A percentile compares a stretch with the other conserved stretches of the same genome.
Conservation (phyloP, 208 protist genomes). For the Jaenimonas drosophilae region DNA sequence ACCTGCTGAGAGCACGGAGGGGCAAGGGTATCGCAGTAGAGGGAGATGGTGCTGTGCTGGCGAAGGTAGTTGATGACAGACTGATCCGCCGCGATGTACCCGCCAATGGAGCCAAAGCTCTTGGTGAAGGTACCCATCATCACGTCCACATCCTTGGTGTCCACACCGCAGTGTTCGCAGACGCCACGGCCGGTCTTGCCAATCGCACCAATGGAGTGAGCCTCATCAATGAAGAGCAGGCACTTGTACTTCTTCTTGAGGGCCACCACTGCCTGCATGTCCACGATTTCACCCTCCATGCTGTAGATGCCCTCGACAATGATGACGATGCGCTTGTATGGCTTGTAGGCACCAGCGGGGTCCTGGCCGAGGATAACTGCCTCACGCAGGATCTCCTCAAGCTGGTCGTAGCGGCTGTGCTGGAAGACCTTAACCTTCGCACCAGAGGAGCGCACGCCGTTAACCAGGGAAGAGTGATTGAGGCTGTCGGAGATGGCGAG, state of each 20-base stretch:
- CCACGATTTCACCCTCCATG: constrained; percentile 97
- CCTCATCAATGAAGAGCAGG: constrained; percentile 97
- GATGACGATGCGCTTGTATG: constrained; percentile 86
- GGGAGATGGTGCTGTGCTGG: constrained; percentile 42
- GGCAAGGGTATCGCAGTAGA: constrained; percentile 77
- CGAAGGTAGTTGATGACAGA: constrained; percentile 65
- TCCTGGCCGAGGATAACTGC: constrained; percentile 86
- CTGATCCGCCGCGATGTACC: constrained; percentile 92
- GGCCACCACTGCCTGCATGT: constrained; percentile 91
- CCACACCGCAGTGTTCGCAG: constrained; percentile 86
- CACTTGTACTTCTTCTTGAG: constrained; percentile 95
- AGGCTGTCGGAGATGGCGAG: constrained; percentile 91
- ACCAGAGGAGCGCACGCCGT: constrained; percentile 87
- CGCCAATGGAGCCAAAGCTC: constrained; percentile 94
- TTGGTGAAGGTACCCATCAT: constrained; percentile 97
- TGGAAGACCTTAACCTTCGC: constrained; percentile 89
- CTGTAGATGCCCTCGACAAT: constrained; percentile 98
- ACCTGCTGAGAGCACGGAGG: constrained; percentile 87
- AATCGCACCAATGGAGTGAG: constrained; percentile 97
- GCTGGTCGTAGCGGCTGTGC: constrained; percentile 90
- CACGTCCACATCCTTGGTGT: constrained; percentile 88
- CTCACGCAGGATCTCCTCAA: constrained; percentile 88
- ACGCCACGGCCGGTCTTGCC: constrained; percentile 91
- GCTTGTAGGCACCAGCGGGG: constrained; percentile 58
- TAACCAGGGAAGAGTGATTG: constrained; percentile 98